Percentiles rank a stretch among this genome's conserved stretches.
Evolutionary conservation across 2,329 filamentous ascomycete species (phyloP).

Genomic region (Zasmidium citrigriseum): DNA sequence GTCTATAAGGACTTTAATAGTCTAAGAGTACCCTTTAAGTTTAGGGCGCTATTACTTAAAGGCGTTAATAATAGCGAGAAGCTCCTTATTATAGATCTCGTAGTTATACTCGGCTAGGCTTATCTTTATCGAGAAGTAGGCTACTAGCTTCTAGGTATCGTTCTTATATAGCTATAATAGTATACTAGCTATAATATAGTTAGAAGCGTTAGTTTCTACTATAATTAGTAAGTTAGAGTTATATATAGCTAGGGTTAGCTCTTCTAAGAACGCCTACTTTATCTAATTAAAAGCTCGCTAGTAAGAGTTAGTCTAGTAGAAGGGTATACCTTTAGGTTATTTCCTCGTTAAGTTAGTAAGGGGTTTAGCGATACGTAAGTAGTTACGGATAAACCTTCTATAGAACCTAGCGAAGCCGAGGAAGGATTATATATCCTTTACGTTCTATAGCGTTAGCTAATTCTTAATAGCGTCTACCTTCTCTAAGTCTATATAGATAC

Average conservation of each 20-base stretch:
- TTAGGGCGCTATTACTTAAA: constrained; percentile 28
- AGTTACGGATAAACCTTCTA: neutral
- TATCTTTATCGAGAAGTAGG: constrained; percentile 16
- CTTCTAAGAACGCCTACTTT: constrained; percentile 1
- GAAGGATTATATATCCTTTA: constrained; percentile 5
- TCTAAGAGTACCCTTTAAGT: neutral
- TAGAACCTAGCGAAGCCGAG: too few species aligned
- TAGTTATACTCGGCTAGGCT: constrained; percentile 7
- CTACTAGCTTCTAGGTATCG: neutral
- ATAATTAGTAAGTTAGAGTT: neutral
- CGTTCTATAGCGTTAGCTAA: neutral
- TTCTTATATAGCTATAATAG: neutral
- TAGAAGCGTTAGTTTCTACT: constrained; percentile 4
- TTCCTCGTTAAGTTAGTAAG: neutral
- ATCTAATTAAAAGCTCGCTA: too few species aligned
- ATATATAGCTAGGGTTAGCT: neutral
- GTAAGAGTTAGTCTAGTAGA: neutral
- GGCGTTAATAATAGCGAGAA: constrained; percentile 36
- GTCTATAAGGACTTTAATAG: constrained; percentile 27
- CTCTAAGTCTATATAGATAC: constrained; percentile 23
- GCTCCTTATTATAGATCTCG: too few species aligned
- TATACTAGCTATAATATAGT: neutral
- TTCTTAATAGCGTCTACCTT: constrained; percentile 5
- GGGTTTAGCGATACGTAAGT: neutral
- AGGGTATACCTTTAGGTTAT: neutral